Percentiles rank a stretch among this genome's conserved stretches.
Evolutionary conservation across 352 stramenopile species (phyloP).

Genomic region (Globisporangium cederbergense): DNA sequence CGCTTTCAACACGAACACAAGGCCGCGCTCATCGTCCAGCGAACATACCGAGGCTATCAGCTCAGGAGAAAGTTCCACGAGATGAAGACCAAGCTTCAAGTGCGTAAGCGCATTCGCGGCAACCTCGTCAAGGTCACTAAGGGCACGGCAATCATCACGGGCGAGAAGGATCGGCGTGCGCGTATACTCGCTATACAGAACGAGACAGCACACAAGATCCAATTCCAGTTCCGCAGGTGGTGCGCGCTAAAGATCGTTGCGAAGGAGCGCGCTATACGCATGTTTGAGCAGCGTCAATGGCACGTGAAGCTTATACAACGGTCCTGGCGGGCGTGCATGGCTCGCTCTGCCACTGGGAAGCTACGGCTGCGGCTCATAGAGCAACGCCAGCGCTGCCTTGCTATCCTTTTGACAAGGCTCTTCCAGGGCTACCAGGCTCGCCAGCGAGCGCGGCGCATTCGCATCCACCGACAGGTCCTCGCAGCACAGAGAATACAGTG

Average conservation of each 20-base stretch:
- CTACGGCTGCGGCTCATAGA: conserved; percentile 22
- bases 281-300: conserved; percentile 20
- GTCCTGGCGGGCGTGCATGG: conserved; percentile 31
- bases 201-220: conserved; percentile 29
- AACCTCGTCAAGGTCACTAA: conserved; percentile 60
- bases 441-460: conserved; percentile 35
- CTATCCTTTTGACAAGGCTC: conserved; percentile 22
- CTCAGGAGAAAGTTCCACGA: conserved; percentile 43
- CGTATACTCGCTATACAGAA: conserved; percentile 23
- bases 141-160: conserved; percentile 57
- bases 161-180: conserved; percentile 48
- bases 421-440: conserved; percentile 48
- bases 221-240: conserved; percentile 34
- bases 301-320: conserved; percentile 31
- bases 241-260: conserved; percentile 21
- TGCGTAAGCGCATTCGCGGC: conserved; percentile 61
- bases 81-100: conserved; percentile 46
- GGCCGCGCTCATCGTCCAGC: conserved; percentile 51
- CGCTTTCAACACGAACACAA: conserved; percentile 35
- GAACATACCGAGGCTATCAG: conserved; percentile 46
- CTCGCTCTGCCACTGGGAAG: conserved; percentile 24
- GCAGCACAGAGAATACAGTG: conserved; percentile 45
- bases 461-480: conserved; percentile 22
- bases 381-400: conserved; percentile 26
- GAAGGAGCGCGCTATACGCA: conserved; percentile 30